Percentiles rank a stretch among this genome's conserved stretches.
phyloP scores from a whole-genome alignment of 1,284 basidiomycete genomes.

The Vanrija pseudolonga region DNA sequence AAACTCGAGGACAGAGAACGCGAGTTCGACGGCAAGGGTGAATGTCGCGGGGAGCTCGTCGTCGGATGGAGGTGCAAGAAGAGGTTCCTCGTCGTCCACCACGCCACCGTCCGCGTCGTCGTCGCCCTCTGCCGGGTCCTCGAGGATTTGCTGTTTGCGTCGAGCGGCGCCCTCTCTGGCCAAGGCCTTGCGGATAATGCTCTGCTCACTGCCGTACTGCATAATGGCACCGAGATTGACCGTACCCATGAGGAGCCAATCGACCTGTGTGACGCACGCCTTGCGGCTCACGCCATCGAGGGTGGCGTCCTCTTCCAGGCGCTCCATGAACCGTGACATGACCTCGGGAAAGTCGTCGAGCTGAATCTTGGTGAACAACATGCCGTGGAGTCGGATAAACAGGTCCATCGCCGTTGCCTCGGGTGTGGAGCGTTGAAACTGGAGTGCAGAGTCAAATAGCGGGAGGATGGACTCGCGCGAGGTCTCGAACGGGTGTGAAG shows the following conservation, averaged over 20 bases:
- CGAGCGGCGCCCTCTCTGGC: constrained; percentile 43
- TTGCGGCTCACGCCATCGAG: constrained; percentile 56
- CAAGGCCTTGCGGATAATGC: constrained; percentile 61
- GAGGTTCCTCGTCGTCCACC: constrained; percentile 3
- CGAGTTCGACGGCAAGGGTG: constrained; percentile 69
- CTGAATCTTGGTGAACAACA: constrained; percentile 91
- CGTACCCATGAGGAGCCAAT: constrained; percentile 94
- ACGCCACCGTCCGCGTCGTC: constrained; percentile 56
- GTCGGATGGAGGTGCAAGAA: constrained; percentile 16
- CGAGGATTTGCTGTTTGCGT: constrained; percentile 48
- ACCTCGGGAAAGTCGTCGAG: constrained; percentile 83
- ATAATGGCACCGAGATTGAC: constrained; percentile 77
- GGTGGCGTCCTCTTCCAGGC: constrained; percentile 61
- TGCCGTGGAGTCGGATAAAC: constrained; percentile 87
- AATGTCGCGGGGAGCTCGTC: constrained; percentile 59
- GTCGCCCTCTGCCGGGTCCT: constrained; percentile 43
- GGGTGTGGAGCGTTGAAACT: constrained; percentile 63
- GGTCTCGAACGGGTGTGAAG: constrained; percentile 76
- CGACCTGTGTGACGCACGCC: constrained; percentile 62
- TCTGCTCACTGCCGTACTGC: constrained; percentile 79
- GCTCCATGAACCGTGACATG: constrained; percentile 78
- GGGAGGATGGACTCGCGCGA: constrained; percentile 83
- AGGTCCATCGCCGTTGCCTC: constrained; percentile 76
- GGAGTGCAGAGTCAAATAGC: constrained; percentile 72
- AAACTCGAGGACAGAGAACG: constrained; percentile 72